Evolutionary conservation across 352 stramenopile genomes (phyloP).

Genomic region (Pythium phragmitis): DNA sequence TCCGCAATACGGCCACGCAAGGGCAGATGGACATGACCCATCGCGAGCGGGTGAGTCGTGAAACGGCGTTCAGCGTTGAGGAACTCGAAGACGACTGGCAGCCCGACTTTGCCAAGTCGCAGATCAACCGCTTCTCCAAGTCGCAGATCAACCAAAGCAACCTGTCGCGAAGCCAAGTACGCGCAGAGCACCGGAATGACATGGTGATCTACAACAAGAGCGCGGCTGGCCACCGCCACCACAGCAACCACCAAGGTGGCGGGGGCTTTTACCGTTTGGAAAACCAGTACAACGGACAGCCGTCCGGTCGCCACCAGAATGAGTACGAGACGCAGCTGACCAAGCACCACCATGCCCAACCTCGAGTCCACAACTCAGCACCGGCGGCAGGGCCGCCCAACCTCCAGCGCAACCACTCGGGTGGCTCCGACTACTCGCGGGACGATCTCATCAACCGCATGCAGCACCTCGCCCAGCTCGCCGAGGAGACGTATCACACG

Average conservation of each 20-base stretch:
- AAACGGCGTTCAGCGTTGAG: conserved; percentile 22
- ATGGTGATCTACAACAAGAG: conserved; percentile 18
- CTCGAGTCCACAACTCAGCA: conserved; percentile 4
- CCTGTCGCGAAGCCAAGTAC: not conserved
- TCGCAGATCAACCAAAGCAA: conserved; percentile 10
- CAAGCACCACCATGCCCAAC: not conserved
- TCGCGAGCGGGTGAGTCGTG: conserved; percentile 3
- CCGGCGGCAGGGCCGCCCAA: not conserved
- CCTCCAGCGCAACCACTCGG: conserved; percentile 18
- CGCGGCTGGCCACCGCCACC: not conserved
- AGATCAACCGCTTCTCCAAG: conserved; percentile 11
- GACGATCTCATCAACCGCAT: conserved; percentile 28
- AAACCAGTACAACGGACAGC: not conserved
- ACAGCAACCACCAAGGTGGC: not conserved
- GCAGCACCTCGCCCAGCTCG: conserved; percentile 24
- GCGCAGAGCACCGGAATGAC: conserved; percentile 2
- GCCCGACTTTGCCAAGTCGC: conserved; percentile 13
- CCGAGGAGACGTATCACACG: conserved; percentile 25
- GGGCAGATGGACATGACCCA: not conserved
- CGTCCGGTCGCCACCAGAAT: not conserved
- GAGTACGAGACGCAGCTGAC: not conserved
- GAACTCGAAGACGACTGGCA: conserved; percentile 18
- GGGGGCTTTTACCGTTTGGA: not conserved
- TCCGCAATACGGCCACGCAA: conserved; percentile 8
- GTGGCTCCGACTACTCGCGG: conserved; percentile 12